These are phyloP conservation scores for Calocera cornea DNA, from an alignment of 768 basidiomycete species.

Conservation along the genomic window DNA sequence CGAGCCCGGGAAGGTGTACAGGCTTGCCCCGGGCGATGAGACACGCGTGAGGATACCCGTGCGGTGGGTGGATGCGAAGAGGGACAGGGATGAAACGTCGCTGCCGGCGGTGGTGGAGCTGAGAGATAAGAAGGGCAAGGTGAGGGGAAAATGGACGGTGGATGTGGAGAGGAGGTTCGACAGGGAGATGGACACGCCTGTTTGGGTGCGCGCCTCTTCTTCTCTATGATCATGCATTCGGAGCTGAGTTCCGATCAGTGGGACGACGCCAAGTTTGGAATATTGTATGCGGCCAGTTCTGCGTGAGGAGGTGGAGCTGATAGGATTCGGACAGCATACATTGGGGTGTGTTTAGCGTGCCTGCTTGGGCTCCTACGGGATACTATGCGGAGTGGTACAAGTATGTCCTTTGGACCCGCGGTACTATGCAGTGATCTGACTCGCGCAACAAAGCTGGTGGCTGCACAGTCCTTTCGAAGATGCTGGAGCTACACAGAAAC, in stretches of 20 bases:
- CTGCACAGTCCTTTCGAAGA: slow-evolving; percentile 28
- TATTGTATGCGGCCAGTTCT: slow-evolving; percentile 31
- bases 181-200: slow-evolving; percentile 37
- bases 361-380: slow-evolving; percentile 17
- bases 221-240: not conserved
- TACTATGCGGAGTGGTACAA: slow-evolving; percentile 45
- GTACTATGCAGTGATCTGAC: not conserved
- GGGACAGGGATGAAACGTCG: slow-evolving; percentile 19
- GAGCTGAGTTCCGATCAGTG: slow-evolving; percentile 24
- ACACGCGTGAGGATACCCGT: slow-evolving; percentile 37
- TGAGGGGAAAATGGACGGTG: slow-evolving; percentile 32
- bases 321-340: slow-evolving; percentile 28
- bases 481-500: slow-evolving; percentile 32
- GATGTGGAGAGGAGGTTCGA: slow-evolving; percentile 26
- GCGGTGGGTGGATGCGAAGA: slow-evolving; percentile 14
- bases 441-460: slow-evolving; percentile 25
- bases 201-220: slow-evolving; percentile 32
- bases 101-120: slow-evolving; percentile 21
- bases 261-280: slow-evolving; percentile 41
- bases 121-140: slow-evolving; percentile 24
- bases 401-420: slow-evolving; percentile 23
- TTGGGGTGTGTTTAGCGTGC: slow-evolving; percentile 25
- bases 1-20: slow-evolving; percentile 29
- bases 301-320: not conserved
- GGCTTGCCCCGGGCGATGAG: slow-evolving; percentile 41